Evolutionary conservation across 805 yeast genomes (phyloP), one percentile per base, ranked within the genome.

Genomic region (Jamesozyma jinghongensis): DNA sequence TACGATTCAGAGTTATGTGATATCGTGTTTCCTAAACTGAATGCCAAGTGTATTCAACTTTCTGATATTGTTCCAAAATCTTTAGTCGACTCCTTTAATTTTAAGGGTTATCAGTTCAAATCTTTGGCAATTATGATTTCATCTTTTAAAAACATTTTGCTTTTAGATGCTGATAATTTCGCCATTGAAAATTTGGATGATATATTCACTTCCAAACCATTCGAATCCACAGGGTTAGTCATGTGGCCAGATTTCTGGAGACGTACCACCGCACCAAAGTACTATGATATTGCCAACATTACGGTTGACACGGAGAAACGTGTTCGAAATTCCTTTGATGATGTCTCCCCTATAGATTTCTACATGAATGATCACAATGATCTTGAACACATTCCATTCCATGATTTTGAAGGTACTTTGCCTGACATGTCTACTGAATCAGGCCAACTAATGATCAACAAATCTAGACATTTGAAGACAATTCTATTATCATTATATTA

Each of bases 201-300:
- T 16, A 55, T 84, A 18, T 81, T 85, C 56, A 64, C 63, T 3
- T 60, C 71, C 11, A 75, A 77, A 34, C 78, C 85, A 1, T 85
- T 73, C 61, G 46, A 53, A 14, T 57, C 68, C 11, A 62, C 67
- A 43, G 75, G 79, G 43, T 61, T 75, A 57, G 62, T 79, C 19
- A 58, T 77, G 19, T 85, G 94, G 90, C 94, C 94, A 1, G 95
- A 85, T 61, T 85, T 79, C 59, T 85, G 95, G 95, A 74, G 80
- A 59, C 71, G 95, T 48, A 77, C 88, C 5, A 83, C 88, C 1
- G 74, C 84, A 1, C 94, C 95, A 5, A 63, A 65, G 30, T 81
- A 73, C 52, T 85, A 81, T 59, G 73, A 75, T 25, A 77, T 85
- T 48, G 85, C 85, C 0, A 83, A 77, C 2, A 65, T 77, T 12